Evolutionary conservation across 306 rosid genomes (phyloP).

Genomic region (Dryas octopetala): DNA sequence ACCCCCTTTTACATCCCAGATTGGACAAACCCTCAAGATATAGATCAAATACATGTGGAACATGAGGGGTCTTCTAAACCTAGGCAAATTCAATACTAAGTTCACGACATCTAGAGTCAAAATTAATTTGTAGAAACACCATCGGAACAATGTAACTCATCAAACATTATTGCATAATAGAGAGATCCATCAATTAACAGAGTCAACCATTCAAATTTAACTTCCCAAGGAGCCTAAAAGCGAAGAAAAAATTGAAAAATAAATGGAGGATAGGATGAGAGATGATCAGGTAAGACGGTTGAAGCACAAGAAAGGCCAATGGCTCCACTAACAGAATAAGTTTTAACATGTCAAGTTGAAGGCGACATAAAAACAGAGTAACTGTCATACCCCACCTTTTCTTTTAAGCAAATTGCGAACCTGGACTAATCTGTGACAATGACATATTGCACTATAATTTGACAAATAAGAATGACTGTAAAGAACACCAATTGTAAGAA

Average conservation of each 20-base stretch:
- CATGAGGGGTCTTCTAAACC: not conserved
- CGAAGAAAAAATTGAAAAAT: not conserved
- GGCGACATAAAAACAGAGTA: conserved; percentile 13
- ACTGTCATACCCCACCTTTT: conserved; percentile 21
- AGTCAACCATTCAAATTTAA: not conserved
- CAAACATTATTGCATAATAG: not conserved
- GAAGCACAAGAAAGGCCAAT: not conserved
- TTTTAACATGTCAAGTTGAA: conserved; percentile 14
- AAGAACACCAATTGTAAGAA: not conserved
- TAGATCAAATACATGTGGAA: not conserved
- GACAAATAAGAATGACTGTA: not conserved
- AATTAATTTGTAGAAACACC: not conserved
- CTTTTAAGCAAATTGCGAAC: conserved; percentile 6
- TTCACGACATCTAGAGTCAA: not conserved
- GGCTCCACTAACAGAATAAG: conserved; percentile 10
- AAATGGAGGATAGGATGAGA: not conserved
- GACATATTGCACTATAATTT: conserved; percentile 3
- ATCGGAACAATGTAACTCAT: not conserved
- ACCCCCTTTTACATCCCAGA: not conserved
- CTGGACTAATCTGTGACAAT: conserved; percentile 10
- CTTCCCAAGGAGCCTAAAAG: not conserved
- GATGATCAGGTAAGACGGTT: conserved; percentile 1
- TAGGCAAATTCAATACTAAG: not conserved
- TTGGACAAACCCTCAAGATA: not conserved
- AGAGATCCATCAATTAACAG: not conserved